These are phyloP conservation scores for Aureobasidium sp. DNA, from an alignment of 2,329 filamentous ascomycete species.

Conservation along the genomic window DNA sequence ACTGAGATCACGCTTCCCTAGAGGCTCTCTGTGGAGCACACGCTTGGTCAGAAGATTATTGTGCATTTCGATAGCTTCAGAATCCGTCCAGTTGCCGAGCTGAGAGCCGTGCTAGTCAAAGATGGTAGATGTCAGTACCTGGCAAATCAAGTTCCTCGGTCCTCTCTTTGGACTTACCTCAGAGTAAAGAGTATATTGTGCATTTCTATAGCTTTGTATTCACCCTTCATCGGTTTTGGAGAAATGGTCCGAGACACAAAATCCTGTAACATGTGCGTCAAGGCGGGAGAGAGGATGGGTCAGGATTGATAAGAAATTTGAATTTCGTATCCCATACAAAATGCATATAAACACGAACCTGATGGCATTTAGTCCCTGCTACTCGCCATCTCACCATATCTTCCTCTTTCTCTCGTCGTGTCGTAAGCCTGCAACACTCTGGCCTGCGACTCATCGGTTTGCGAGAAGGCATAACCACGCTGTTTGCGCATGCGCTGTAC, in stretches of 20 bases:
- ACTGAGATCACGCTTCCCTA: background rate
- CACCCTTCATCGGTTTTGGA: too few species aligned
- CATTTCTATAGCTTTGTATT: too few species aligned
- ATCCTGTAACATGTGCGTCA: background rate
- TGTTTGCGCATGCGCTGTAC: conserved; percentile 99
- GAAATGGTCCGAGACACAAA: too few species aligned
- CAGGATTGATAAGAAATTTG: background rate
- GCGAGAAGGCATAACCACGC: conserved; percentile 94
- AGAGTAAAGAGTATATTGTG: too few species aligned
- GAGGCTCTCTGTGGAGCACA: background rate
- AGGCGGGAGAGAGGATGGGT: background rate
- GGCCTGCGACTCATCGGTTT: conserved; percentile 94
- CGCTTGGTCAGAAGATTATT: background rate
- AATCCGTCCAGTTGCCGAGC: background rate
- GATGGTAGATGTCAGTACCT: too few species aligned
- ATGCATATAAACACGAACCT: conserved; percentile 5
- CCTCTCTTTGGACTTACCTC: background rate
- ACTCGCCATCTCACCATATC: conserved; percentile 91
- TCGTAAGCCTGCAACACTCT: conserved; percentile 95
- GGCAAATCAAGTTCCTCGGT: too few species aligned
- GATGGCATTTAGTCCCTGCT: conserved; percentile 14
- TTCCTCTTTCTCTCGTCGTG: conserved; percentile 82
- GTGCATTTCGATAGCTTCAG: background rate
- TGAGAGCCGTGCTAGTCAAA: background rate
- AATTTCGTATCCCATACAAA: conserved; percentile 10